Conservation (phyloP, 2,329 filamentous ascomycete genomes). For the Aureobasidium leucospermi region DNA sequence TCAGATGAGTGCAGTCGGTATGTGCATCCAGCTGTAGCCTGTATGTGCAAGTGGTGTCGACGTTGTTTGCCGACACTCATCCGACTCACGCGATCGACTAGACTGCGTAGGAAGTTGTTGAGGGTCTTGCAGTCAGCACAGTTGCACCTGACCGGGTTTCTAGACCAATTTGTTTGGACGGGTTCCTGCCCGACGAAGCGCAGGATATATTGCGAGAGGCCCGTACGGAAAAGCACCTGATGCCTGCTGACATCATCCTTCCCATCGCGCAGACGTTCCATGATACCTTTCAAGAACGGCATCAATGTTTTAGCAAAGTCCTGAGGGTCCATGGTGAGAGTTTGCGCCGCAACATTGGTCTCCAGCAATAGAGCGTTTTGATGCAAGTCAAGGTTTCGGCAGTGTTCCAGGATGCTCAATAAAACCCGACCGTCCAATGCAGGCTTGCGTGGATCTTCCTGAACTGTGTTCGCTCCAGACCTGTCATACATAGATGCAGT, state of each 20-base stretch:
- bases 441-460: background rate
- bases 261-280: background rate
- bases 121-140: background rate
- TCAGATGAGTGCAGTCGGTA: slow-evolving; percentile 2
- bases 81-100: background rate
- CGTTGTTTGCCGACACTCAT: background rate
- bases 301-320: background rate
- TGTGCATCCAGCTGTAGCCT: background rate
- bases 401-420: background rate
- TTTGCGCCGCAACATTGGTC: background rate
- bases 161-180: slow-evolving; percentile 1
- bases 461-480: background rate
- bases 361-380: background rate
- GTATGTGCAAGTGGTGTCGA: slow-evolving; percentile 1
- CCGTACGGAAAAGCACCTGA: background rate
- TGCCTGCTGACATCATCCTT: background rate
- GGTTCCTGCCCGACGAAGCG: background rate
- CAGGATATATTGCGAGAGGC: background rate
- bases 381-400: background rate
- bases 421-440: background rate
- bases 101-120: background rate
- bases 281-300: background rate
- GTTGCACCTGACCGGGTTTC: background rate
- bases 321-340: background rate
- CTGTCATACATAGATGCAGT: background rate